Evolutionary conservation across 2,329 filamentous ascomycete genomes (phyloP), one percentile per base, ranked within the genome.

Genomic region (Arachnopeziza araneosa): DNA sequence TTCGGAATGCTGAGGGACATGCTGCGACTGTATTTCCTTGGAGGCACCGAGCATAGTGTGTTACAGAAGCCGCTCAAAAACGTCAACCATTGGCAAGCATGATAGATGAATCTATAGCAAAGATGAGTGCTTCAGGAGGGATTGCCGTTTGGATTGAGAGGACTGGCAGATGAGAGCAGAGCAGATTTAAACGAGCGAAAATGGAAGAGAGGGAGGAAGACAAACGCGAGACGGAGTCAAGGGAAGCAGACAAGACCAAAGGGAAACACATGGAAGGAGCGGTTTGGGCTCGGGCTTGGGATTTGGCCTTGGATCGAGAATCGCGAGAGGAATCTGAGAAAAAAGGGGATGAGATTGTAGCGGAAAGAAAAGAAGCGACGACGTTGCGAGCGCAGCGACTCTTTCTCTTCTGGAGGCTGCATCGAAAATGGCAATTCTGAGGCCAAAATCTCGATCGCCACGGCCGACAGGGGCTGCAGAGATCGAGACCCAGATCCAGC

Each of bases 1-100:
- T 24, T 61, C 65, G 10, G 36, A 60, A 44, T 44, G 10, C 36
- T 44, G 36, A 19, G 36, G 36, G 36, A 44, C 36, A 19, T 14
- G 6, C 36, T 44, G 36, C 36, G 10, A 17, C 12, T 44, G 36
- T 17, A 12, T 17, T 44, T 44, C 36, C 36, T 44, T 44, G 36
- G 36, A 44, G 36, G 36, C 36, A 44, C 36, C 6, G 12, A 14
- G 36, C 36, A 44, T 44, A 12, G 6, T 44, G 36, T 30, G 9
- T 5, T 5, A 9, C 5, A 30, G 9, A 30, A 4, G 4, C 9
- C 9, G 26, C 9, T 30, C 36, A 44, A 5, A 19, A 19, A 4
- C 4, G 6, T 44, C 17, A 44, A 17, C 3, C 17, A 14, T 44
- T 44, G 5, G 36, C 36, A 44, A 44, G 6, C 36, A 44, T 44